Base-by-base conservation (phyloP, 768 basidiomycete species). In the Clavaria fumosa region DNA sequence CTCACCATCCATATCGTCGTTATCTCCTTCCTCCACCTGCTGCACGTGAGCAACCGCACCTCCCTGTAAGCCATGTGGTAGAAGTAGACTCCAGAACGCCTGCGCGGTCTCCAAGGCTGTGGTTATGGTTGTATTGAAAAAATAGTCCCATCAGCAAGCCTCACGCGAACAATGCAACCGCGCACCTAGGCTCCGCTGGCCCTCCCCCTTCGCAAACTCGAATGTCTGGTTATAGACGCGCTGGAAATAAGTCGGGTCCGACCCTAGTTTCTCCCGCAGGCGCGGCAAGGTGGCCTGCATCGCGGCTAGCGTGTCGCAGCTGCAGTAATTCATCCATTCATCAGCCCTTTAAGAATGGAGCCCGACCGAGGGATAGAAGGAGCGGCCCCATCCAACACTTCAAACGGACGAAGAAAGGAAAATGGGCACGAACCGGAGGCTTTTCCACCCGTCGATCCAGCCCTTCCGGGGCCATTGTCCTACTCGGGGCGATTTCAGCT, bases 381-480 rank as follows among this genome's bases (percentile, higher is more conserved):
- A n/a, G n/a, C n/a, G n/a, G n/a, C n/a, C n/a, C n/a, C n/a, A n/a
- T n/a, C n/a, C n/a, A n/a, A n/a, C n/a, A n/a, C n/a, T n/a, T n/a
- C n/a, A n/a, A n/a, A n/a, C n/a, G n/a, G n/a, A n/a, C n/a, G n/a
- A n/a, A n/a, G n/a, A n/a, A n/a, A n/a, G n/a, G n/a, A n/a, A n/a
- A n/a, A 38, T 15, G 23, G 5, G 18, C 23, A 58, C 77, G 41
- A 47, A 82, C 81, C 78, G 70, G 23, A 81, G 57, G 10, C 48
- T 53, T 54, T 75, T 80, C 85, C 86, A 88, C 1, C 85, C 86
- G 0, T 83, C 79, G 23, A 72, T 47, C 84, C 84, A 91, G 0
- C 73, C 77, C 42, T 70, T 60, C 45, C 60, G 66, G 22, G 61
- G 64, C 77, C 85, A 93, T 40, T 68, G 63, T 1, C 81, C 85